phyloP scores from a whole-genome alignment of 2,329 filamentous ascomycete species.

The Microdochium bolleyi region DNA sequence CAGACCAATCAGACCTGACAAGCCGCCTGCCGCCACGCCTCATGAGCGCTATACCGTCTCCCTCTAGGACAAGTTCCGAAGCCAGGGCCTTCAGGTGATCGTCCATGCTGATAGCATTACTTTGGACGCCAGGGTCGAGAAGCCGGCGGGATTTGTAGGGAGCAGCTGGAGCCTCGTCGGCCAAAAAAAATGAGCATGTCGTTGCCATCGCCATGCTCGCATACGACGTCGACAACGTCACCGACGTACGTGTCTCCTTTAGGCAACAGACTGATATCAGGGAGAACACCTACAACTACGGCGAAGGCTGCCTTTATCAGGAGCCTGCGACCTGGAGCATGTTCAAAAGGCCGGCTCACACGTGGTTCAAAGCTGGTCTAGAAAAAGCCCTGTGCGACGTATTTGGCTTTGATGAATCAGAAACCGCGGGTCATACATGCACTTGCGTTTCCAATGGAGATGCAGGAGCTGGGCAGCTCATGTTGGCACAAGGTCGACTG shows the following conservation, averaged over 20 bases:
- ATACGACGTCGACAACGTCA: slow-evolving; percentile 19
- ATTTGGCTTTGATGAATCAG: not conserved
- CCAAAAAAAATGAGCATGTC: slow-evolving; percentile 12
- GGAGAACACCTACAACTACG: not conserved
- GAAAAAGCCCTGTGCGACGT: not conserved
- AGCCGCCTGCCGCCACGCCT: slow-evolving; percentile 5
- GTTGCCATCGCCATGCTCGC: slow-evolving; percentile 18
- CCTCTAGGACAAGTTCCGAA: not conserved
- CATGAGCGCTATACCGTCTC: not conserved
- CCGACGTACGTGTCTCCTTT: slow-evolving; percentile 5
- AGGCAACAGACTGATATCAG: not conserved
- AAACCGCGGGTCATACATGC: not conserved
- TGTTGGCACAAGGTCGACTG: slow-evolving; percentile 4
- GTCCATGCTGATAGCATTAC: not conserved
- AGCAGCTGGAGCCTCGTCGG: slow-evolving; percentile 2
- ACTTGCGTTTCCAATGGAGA: not conserved
- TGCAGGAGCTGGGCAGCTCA: slow-evolving; percentile 4
- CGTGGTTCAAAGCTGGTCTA: not conserved
- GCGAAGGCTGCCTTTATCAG: not conserved
- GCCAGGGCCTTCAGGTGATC: slow-evolving; percentile 1
- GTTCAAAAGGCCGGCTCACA: not conserved
- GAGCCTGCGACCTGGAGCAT: not conserved
- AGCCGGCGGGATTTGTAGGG: not conserved
- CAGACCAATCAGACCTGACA: not conserved
- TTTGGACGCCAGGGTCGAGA: not conserved